These are phyloP conservation scores for Pterula multifida DNA, from an alignment of 1,284 basidiomycete genomes.

Conservation along the genomic window DNA sequence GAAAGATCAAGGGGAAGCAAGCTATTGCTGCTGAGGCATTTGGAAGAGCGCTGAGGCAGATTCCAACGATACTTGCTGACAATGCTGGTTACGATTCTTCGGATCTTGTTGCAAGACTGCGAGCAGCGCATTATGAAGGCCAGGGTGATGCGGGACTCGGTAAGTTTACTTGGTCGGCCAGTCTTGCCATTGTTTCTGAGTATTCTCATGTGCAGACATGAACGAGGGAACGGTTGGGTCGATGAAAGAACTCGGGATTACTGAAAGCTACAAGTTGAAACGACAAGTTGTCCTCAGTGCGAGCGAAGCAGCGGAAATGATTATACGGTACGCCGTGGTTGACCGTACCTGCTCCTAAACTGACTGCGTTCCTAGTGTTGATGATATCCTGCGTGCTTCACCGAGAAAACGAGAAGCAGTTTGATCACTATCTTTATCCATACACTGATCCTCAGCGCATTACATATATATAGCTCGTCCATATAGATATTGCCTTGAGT, in stretches of 20 bases:
- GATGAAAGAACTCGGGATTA: constrained; percentile 83
- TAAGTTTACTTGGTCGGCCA: constrained; percentile 22
- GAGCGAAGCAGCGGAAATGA: constrained; percentile 98
- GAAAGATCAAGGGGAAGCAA: constrained; percentile 86
- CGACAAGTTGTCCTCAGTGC: constrained; percentile 90
- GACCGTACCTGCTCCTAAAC: constrained; percentile 5
- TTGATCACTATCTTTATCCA: constrained; percentile 16
- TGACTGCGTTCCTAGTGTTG: constrained; percentile 32
- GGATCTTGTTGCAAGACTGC: constrained; percentile 84
- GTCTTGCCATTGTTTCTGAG: constrained; percentile 1
- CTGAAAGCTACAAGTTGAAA: constrained; percentile 97
- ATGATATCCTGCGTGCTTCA: constrained; percentile 55
- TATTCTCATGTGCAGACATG: constrained; percentile 64
- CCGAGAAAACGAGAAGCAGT: constrained; percentile 57
- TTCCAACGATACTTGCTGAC: constrained; percentile 94
- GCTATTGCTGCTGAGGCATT: constrained; percentile 93
- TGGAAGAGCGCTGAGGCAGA: constrained; percentile 80
- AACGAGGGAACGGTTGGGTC: constrained; percentile 75
- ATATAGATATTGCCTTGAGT: neutral
- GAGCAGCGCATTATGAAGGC: constrained; percentile 93
- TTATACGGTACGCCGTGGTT: constrained; percentile 62
- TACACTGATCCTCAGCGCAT: neutral
- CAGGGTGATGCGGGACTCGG: constrained; percentile 76
- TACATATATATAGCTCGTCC: constrained; percentile 1
- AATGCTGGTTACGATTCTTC: constrained; percentile 96